Evolutionary conservation across 2,329 filamentous ascomycete species (phyloP).

Genomic region (Talaromyces sp.): DNA sequence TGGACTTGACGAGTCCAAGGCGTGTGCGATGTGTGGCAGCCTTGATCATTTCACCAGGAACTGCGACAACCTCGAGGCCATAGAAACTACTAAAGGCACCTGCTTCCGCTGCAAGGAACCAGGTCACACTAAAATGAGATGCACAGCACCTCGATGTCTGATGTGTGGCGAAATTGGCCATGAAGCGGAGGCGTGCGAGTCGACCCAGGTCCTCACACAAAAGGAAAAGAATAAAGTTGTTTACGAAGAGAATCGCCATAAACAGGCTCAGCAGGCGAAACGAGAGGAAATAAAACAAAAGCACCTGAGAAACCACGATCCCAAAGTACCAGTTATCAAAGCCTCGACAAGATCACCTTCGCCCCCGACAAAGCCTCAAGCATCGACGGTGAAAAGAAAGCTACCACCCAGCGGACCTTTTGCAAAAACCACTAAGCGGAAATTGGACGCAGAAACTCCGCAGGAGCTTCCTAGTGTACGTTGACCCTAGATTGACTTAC

Average conservation of each 20-base stretch:
- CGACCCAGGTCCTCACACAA: constrained; percentile 30
- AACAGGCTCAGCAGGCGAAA: constrained; percentile 28
- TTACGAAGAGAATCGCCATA: constrained; percentile 34
- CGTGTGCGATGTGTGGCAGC: constrained; percentile 45
- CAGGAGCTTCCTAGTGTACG: constrained; percentile 16
- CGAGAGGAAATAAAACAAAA: constrained; percentile 35
- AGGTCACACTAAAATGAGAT: constrained; percentile 35
- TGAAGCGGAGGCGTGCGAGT: constrained; percentile 28
- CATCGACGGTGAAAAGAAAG: constrained; percentile 22
- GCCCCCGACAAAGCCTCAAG: constrained; percentile 4
- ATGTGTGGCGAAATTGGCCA: constrained; percentile 45
- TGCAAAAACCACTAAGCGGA: constrained; percentile 18
- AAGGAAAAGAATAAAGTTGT: constrained; percentile 31
- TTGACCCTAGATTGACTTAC: neutral
- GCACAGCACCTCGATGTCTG: constrained; percentile 38
- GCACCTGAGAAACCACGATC: constrained; percentile 42
- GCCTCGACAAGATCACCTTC: constrained; percentile 20
- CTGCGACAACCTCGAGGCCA: constrained; percentile 43
- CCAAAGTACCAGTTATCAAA: constrained; percentile 38
- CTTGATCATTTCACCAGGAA: constrained; percentile 39
- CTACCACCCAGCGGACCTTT: constrained; percentile 19
- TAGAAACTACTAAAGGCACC: constrained; percentile 31
- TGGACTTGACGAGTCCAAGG: constrained; percentile 39
- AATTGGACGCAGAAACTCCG: constrained; percentile 17
- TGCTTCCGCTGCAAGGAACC: constrained; percentile 40